A percentile compares a stretch with the other conserved stretches of the same genome.
These are phyloP conservation scores for Rhodosporidiobolus sp. DNA, from an alignment of 768 basidiomycete species.

Conservation along the genomic window DNA sequence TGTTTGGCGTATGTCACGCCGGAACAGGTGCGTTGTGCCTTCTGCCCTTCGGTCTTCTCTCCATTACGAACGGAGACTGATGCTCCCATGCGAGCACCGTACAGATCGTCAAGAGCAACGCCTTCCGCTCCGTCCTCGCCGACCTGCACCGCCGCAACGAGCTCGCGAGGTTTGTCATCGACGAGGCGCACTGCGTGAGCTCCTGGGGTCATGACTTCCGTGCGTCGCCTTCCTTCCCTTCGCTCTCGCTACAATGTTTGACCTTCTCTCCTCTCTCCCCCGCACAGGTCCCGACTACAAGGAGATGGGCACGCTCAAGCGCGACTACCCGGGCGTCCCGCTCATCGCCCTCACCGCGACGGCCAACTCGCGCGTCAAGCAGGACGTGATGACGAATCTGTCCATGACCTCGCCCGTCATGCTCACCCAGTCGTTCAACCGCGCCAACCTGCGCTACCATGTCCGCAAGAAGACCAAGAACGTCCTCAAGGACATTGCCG, in stretches of 20 bases:
- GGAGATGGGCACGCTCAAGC: constrained; percentile 64
- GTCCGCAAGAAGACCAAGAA: constrained; percentile 58
- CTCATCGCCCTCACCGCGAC: constrained; percentile 97
- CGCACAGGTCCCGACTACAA: constrained; percentile 59
- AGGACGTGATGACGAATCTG: constrained; percentile 73
- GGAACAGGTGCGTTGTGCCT: constrained; percentile 61
- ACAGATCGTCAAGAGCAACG: constrained; percentile 55
- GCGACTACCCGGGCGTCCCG: constrained; percentile 72
- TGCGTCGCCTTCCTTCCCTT: constrained; percentile 46
- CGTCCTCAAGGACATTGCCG: constrained; percentile 60
- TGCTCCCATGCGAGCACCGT: neutral
- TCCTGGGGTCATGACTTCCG: constrained; percentile 90
- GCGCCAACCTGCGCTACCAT: constrained; percentile 80
- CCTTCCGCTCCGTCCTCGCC: constrained; percentile 59
- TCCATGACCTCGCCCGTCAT: constrained; percentile 60
- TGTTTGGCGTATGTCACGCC: constrained; percentile 84
- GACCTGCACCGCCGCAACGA: constrained; percentile 59
- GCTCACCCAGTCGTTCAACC: constrained; percentile 83
- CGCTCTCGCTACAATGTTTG: neutral
- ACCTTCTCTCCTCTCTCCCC: neutral
- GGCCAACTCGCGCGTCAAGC: constrained; percentile 70
- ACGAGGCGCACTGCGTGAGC: constrained; percentile 93
- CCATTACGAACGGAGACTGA: neutral
- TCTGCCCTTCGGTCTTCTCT: no score
- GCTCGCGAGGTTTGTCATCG: constrained; percentile 86